Base-by-base conservation (phyloP, 2,329 filamentous ascomycete genomes). In the Teratosphaeria pseudoeucalypti region DNA sequence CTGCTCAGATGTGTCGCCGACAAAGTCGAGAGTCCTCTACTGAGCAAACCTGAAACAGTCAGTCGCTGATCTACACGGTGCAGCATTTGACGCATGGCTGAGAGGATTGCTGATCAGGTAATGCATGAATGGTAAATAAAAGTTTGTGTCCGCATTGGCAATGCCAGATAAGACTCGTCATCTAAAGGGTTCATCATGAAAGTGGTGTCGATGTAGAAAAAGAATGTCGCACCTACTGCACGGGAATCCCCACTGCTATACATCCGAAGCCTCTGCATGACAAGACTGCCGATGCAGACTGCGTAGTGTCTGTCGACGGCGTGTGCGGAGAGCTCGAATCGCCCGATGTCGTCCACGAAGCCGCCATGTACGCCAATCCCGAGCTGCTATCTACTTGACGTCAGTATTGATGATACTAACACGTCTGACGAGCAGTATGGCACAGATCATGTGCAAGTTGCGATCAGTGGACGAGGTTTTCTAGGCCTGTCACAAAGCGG, bases 391-490 rank as follows among this genome's bases (percentile, higher is more conserved):
- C 16, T 49, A 6, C 43, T 49, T 11, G 19, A 49, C 6, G 19
- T 49, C 19, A 49, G 43, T 23, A 16, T 39, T 6, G 16, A 23
- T 1, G n/a, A 19, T n/a, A 14, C 37, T 43, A 3, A 43, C 37
- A 12, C 37, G 16, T n/a, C 23, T 3, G 43, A 10, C n/a, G 43
- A 19, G 37, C 37, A 16, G 6, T 26, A 32, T 56, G 34, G 19
- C 6, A 43, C 14, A n/a, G 52, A 32, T 26, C 12, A 19, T 16
- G 27, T 52, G 6, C 47, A n/a, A 16, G 52, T 54, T 26, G 23
- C n/a, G 63, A 67, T 75, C 73, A 75, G 73, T 74, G 72, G 73
- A 73, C 73, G 70, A 75, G 73, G 73, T 75, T 75, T 75, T 74
- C 72, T 74, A 74, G 72, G 73, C 72, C 73, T 75, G 73, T 73